Evolutionary conservation across 2,329 filamentous ascomycete genomes (phyloP).

Genomic region (Colletotrichum magnum): DNA sequence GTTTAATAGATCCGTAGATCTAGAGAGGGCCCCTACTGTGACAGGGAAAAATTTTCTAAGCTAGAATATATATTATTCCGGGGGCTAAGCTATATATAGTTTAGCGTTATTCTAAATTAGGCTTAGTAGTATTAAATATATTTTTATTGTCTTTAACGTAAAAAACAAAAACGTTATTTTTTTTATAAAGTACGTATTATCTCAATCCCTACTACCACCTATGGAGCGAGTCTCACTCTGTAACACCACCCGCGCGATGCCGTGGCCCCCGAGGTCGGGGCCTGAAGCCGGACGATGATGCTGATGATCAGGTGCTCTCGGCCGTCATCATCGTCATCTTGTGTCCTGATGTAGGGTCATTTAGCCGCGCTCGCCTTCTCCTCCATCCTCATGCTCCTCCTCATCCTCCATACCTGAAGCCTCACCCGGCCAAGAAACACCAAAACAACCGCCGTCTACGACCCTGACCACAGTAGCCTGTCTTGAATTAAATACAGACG

Average conservation of each 20-base stretch:
- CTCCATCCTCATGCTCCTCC: too few relatives aligned
- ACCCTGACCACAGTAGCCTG: background rate
- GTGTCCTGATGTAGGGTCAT: background rate
- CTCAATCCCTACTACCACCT: too few relatives aligned
- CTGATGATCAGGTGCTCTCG: constrained; percentile 2
- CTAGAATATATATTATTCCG: too few relatives aligned
- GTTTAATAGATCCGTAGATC: too few relatives aligned
- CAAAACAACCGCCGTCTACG: constrained; percentile 10
- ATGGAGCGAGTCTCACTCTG: constrained; percentile 21
- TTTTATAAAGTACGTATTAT: too few relatives aligned
- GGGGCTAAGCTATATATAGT: too few relatives aligned
- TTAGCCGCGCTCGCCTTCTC: constrained; percentile 25
- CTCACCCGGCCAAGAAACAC: background rate
- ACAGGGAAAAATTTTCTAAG: too few relatives aligned
- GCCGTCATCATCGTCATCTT: background rate
- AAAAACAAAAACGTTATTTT: too few relatives aligned
- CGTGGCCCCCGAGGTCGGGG: constrained; percentile 34
- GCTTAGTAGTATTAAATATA: too few relatives aligned
- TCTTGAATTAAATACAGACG: constrained; percentile 1
- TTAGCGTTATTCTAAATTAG: too few relatives aligned
- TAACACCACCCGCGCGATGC: constrained; percentile 8
- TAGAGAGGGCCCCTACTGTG: too few relatives aligned
- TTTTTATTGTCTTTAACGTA: too few relatives aligned
- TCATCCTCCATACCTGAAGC: constrained; percentile 6
- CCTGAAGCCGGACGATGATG: constrained; percentile 15